A percentile compares a stretch with the other conserved stretches of the same genome.
phyloP scores from a whole-genome alignment of 2,329 filamentous ascomycete species.

The Colletotrichum horii region DNA sequence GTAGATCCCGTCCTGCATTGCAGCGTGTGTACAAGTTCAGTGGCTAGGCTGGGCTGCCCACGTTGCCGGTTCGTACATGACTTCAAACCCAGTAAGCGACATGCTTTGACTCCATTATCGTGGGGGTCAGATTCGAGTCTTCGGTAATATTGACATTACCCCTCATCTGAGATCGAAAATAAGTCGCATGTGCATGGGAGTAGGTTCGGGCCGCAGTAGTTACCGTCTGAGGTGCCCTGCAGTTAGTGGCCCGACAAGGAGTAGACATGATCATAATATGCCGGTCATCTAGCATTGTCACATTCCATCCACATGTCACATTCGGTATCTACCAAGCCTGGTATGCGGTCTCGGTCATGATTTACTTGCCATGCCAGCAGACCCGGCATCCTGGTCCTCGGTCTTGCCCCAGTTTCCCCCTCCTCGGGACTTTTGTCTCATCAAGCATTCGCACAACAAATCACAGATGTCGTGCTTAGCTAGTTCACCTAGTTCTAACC shows the following conservation, averaged over 20 bases:
- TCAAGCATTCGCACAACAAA: neutral
- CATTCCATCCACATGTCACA: neutral
- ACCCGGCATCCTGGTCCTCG: neutral
- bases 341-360: neutral
- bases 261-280: neutral
- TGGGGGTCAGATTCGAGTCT: neutral
- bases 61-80: neutral
- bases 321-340: neutral
- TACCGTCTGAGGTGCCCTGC: neutral
- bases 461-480: neutral
- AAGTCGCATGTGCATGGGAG: neutral
- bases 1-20: neutral
- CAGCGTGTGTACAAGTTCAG: neutral
- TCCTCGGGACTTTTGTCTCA: neutral
- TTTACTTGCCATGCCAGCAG: neutral
- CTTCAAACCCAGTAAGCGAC: neutral
- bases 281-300: neutral
- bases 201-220: neutral
- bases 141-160: neutral
- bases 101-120: neutral
- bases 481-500: neutral
- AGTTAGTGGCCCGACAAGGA: neutral
- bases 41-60: neutral
- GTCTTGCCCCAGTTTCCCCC: neutral
- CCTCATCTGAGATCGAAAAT: neutral